Conservation (phyloP, 2,329 filamentous ascomycete genomes). For the Ceratocystis colombiana region DNA sequence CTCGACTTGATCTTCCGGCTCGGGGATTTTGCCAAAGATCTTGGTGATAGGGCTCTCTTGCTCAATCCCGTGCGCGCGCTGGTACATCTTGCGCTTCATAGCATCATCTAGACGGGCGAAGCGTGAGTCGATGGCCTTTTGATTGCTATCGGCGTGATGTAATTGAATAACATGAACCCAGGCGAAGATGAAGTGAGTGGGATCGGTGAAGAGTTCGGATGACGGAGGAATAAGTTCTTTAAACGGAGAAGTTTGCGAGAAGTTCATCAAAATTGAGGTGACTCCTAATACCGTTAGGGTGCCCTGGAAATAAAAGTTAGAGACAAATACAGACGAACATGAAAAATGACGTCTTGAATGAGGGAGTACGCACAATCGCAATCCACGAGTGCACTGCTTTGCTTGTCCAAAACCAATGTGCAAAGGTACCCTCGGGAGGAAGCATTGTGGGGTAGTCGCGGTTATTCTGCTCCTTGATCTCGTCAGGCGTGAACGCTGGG, state of each 20-base stretch:
- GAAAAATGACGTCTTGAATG: background rate
- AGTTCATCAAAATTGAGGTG: conserved; percentile 67
- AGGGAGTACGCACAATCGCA: conserved; percentile 54
- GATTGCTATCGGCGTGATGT: conserved; percentile 61
- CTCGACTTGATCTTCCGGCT: conserved; percentile 34
- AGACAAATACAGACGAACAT: background rate
- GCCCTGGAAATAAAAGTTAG: conserved; percentile 36
- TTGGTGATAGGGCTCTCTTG: conserved; percentile 46
- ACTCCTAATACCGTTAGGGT: conserved; percentile 59
- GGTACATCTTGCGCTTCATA: conserved; percentile 73
- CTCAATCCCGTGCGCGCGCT: conserved; percentile 75
- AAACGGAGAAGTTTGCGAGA: conserved; percentile 68
- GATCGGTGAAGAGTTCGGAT: conserved; percentile 58
- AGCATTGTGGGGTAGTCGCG: conserved; percentile 83
- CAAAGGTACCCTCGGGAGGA: conserved; percentile 69
- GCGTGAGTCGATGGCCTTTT: conserved; percentile 60
- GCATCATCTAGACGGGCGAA: conserved; percentile 71
- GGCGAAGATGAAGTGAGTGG: conserved; percentile 54
- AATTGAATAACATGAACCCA: conserved; percentile 64
- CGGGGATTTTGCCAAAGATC: conserved; percentile 35
- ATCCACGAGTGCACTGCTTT: conserved; percentile 69
- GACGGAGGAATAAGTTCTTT: conserved; percentile 65
- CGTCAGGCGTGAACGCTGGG: conserved; percentile 55
- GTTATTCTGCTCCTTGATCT: conserved; percentile 54
- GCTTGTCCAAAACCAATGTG: conserved; percentile 76